Percentiles rank a stretch among this genome's conserved stretches.
Conservation (phyloP, 192 early-diverging fungal species). For the Gonapodya sp. region DNA sequence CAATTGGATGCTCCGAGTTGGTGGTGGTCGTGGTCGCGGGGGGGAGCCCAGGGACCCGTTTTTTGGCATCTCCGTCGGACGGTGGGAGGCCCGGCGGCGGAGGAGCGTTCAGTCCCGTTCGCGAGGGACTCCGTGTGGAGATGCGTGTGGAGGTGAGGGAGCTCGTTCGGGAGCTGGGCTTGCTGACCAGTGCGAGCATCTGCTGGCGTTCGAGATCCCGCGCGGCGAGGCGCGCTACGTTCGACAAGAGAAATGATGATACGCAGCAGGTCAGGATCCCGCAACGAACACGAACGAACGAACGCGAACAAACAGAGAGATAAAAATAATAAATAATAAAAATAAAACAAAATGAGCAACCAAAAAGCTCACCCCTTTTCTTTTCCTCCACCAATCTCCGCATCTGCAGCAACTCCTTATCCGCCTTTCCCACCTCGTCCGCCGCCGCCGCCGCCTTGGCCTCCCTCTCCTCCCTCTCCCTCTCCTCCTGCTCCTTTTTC, state of each 20-base stretch:
- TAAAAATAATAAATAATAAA: neutral
- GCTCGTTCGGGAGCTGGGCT: neutral
- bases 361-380: neutral
- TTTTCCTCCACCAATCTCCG: neutral
- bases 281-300: neutral
- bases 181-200: neutral
- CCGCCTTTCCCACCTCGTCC: neutral
- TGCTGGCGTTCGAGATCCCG: neutral
- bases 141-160: neutral
- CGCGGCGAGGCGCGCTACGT: neutral
- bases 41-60: too few relatives aligned
- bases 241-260: neutral
- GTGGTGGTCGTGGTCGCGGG: too few relatives aligned
- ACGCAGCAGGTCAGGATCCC: neutral
- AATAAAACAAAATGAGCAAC: too few relatives aligned
- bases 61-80: too few relatives aligned
- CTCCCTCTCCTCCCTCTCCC: neutral
- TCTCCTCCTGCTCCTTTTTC: neutral
- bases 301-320: neutral
- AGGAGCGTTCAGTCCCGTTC: neutral
- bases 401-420: neutral
- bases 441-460: neutral
- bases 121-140: neutral
- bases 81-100: too few relatives aligned
- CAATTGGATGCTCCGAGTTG: too few relatives aligned